These are phyloP conservation scores for Chalciporus piperatus DNA, from an alignment of 768 basidiomycete species.

Conservation along the genomic window DNA sequence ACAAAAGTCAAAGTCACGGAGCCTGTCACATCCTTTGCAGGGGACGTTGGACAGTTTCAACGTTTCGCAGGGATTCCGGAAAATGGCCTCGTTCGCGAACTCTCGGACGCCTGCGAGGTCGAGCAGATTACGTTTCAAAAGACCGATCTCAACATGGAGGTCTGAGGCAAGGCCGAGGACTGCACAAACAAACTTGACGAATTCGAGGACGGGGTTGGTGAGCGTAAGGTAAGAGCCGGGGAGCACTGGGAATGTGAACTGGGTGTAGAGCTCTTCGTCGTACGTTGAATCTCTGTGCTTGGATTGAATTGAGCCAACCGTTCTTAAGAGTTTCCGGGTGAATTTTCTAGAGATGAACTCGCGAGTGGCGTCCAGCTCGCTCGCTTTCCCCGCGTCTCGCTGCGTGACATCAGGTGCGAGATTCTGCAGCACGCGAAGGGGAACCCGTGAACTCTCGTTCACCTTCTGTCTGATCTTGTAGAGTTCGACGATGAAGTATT, in stretches of 20 bases:
- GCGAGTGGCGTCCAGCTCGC: slow-evolving; percentile 64
- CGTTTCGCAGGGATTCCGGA: slow-evolving; percentile 90
- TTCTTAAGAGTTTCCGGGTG: slow-evolving; percentile 74
- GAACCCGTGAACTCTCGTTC: slow-evolving; percentile 59
- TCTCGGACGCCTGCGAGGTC: slow-evolving; percentile 85
- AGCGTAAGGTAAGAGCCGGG: slow-evolving; percentile 83
- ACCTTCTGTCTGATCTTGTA: slow-evolving; percentile 70
- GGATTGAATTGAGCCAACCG: slow-evolving; percentile 61
- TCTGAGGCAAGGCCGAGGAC: slow-evolving; percentile 77
- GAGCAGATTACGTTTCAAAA: slow-evolving; percentile 85
- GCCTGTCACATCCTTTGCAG: slow-evolving; percentile 79
- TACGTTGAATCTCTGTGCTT: slow-evolving; percentile 58
- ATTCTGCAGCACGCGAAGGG: slow-evolving; percentile 70
- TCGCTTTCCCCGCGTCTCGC: slow-evolving; percentile 61
- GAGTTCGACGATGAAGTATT: slow-evolving; percentile 82
- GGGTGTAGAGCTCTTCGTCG: slow-evolving; percentile 48
- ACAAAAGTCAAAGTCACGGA: slow-evolving; percentile 94
- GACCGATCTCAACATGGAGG: slow-evolving; percentile 81
- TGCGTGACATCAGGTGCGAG: slow-evolving; percentile 62
- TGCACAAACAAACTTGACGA: slow-evolving; percentile 84
- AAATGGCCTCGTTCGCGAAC: slow-evolving; percentile 80
- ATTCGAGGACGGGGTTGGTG: slow-evolving; percentile 81
- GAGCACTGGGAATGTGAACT: slow-evolving; percentile 79
- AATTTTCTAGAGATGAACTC: slow-evolving; percentile 79
- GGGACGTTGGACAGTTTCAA: slow-evolving; percentile 84